Base-by-base conservation (phyloP, 148 eudicot genomes). In the Camellia japonica region DNA sequence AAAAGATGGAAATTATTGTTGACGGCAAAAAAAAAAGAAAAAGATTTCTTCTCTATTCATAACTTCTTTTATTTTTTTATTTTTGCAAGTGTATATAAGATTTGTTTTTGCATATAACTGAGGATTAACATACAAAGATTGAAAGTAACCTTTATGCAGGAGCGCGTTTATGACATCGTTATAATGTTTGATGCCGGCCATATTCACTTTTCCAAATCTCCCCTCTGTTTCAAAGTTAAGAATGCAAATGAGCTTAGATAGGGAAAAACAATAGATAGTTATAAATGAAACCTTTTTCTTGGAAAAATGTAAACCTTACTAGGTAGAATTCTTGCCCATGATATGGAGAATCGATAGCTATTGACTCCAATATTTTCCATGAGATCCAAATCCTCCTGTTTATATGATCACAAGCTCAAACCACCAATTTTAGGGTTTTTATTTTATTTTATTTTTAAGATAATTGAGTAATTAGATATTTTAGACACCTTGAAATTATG, bases 241-340 rank as follows among this genome's bases (percentile, higher is more conserved):
- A 66, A 30, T 2, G 3, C 69, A 75, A 83, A 38, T 71, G 76
- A 55, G 3, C 18, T 42, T 6, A 9, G 14, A 6, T 42, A 12
- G 66, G 6, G 23, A 30, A 68, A 43, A 15, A 10, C 16, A 44
- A 67, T 0, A 14, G 49, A 15, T 49, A n/a, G 67, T 46, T 54
- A 66, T 63, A 66, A 52, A n/a, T 56, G 69, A 23, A 65, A 63
- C 14, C 38, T 51, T 49, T 38, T 55, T 18, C 1, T 16, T 49
- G 19, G 7, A 1, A 15, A 42, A 64, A 59, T 42, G 51, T 54
- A 61, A 23, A n/a, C 78, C 92, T 81, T 86, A 92, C 97, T 90
- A 10, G 94, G 91, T 85, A 91, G 84, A 67, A 92, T 85, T 82
- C 92, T 82, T 5, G 97, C 88, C 97, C 94, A 90, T 64, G 94